Conservation (phyloP, 164 flowering plant genomes). For the Magnolia sinica region DNA sequence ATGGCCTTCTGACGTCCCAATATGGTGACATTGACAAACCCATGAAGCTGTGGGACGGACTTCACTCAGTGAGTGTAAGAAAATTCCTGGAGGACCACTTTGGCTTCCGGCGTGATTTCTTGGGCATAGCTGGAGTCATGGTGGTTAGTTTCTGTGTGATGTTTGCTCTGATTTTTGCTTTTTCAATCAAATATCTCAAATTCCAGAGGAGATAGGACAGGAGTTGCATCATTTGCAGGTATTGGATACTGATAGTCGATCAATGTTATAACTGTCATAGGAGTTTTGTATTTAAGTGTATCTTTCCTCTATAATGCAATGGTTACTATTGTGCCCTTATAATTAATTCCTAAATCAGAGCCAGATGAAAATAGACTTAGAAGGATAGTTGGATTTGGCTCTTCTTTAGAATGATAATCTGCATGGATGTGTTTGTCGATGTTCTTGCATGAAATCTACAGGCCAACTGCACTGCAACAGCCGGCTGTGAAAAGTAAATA, state of each 20-base stretch:
- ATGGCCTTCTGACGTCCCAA: constrained; percentile 83
- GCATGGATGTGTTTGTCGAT: too few relatives aligned
- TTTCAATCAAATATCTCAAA: constrained; percentile 76
- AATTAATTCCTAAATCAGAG: too few relatives aligned
- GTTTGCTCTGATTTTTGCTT: constrained; percentile 73
- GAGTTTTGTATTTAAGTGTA: background rate
- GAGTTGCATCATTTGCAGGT: background rate
- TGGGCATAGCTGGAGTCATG: constrained; percentile 57
- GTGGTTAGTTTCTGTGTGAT: constrained; percentile 62
- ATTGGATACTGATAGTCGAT: background rate
- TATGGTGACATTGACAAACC: constrained; percentile 52
- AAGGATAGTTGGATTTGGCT: too few relatives aligned
- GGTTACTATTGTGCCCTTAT: too few relatives aligned
- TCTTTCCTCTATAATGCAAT: too few relatives aligned
- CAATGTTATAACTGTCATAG: background rate
- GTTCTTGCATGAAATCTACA: too few relatives aligned
- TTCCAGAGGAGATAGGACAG: constrained; percentile 71
- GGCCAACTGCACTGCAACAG: too few relatives aligned
- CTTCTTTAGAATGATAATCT: too few relatives aligned
- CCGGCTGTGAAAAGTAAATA: too few relatives aligned
- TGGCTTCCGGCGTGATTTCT: constrained; percentile 70
- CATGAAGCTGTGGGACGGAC: constrained; percentile 62
- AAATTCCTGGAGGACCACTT: constrained; percentile 44
- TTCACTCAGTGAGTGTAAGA: constrained; percentile 26
- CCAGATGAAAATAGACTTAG: too few relatives aligned